These are phyloP conservation scores for Xerocomus spinulosus DNA, from an alignment of 768 basidiomycete genomes.

Conservation along the genomic window DNA sequence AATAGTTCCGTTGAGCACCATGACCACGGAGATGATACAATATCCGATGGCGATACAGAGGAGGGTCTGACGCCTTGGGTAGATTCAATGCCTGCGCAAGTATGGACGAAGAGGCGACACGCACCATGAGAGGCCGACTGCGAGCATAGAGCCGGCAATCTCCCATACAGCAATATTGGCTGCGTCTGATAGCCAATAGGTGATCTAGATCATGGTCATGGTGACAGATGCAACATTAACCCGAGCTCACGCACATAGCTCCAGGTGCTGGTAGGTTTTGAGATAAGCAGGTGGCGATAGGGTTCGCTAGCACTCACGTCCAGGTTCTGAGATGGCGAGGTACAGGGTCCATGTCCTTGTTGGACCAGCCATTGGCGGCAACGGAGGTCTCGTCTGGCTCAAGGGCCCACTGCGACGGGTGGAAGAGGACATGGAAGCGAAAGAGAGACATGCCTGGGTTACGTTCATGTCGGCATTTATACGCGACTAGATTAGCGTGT, in stretches of 20 bases:
- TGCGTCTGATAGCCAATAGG: slow-evolving; percentile 28
- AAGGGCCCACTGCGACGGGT: background rate
- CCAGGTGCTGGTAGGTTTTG: slow-evolving; percentile 38
- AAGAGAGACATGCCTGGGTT: background rate
- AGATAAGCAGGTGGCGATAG: background rate
- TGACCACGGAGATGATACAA: slow-evolving; percentile 64
- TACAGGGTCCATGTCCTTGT: slow-evolving; percentile 77
- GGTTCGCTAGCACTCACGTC: slow-evolving; percentile 32
- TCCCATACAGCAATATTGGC: slow-evolving; percentile 23
- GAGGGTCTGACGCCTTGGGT: slow-evolving; percentile 60
- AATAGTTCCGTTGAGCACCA: slow-evolving; percentile 76
- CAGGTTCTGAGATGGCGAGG: slow-evolving; percentile 59
- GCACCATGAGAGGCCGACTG: slow-evolving; percentile 69
- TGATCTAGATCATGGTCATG: slow-evolving; percentile 8
- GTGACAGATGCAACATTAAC: slow-evolving; percentile 28
- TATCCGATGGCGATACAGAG: slow-evolving; percentile 69
- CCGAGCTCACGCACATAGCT: slow-evolving; percentile 59
- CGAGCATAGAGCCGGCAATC: slow-evolving; percentile 70
- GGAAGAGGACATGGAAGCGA: slow-evolving; percentile 35
- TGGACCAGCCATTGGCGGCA: slow-evolving; percentile 55
- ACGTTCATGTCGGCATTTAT: slow-evolving; percentile 2
- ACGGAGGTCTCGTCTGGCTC: slow-evolving; percentile 50
- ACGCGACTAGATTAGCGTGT: slow-evolving; percentile 12
- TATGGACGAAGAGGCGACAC: slow-evolving; percentile 5
- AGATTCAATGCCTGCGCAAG: background rate